A percentile compares a stretch with the other conserved stretches of the same genome.
These are phyloP conservation scores for Chaetomium fimeti DNA, from an alignment of 495 filamentous ascomycete genomes.

Conservation along the genomic window DNA sequence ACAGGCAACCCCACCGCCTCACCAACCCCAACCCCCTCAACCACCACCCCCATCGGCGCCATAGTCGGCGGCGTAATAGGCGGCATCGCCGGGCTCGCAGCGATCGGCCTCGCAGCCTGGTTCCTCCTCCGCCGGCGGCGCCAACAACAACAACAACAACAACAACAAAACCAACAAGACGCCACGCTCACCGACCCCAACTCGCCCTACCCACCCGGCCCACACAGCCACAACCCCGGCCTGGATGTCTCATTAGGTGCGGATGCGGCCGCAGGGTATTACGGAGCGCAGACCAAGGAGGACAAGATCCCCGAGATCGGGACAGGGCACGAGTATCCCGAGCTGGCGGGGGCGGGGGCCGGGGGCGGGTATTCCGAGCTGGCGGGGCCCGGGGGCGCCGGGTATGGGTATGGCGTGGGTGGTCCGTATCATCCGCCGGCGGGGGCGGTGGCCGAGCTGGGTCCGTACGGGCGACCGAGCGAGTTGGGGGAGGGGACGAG, in stretches of 20 bases:
- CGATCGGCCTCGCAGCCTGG: conserved; percentile 6
- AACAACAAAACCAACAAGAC: background rate
- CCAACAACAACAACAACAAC: background rate
- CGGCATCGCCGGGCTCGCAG: conserved; percentile 13
- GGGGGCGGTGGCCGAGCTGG: background rate
- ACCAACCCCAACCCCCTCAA: background rate
- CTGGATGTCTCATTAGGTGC: too few relatives aligned
- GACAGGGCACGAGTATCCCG: background rate
- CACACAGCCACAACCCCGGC: background rate
- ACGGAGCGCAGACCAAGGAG: too few relatives aligned
- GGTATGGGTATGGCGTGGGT: background rate
- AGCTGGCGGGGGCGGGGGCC: background rate
- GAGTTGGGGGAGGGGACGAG: background rate
- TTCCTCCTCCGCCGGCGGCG: conserved; percentile 2
- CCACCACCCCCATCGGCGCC: conserved; percentile 13
- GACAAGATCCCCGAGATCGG: background rate
- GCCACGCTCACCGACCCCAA: background rate
- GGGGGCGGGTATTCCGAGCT: too few relatives aligned
- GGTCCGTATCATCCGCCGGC: too few relatives aligned
- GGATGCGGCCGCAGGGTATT: too few relatives aligned
- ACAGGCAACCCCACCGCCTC: background rate
- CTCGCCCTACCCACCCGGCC: background rate
- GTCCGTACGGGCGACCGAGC: background rate
- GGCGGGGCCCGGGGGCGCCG: background rate
- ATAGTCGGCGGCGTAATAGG: conserved; percentile 20